phyloP scores from a whole-genome alignment of 306 rosid genomes.

The Cucumis cinereus region DNA sequence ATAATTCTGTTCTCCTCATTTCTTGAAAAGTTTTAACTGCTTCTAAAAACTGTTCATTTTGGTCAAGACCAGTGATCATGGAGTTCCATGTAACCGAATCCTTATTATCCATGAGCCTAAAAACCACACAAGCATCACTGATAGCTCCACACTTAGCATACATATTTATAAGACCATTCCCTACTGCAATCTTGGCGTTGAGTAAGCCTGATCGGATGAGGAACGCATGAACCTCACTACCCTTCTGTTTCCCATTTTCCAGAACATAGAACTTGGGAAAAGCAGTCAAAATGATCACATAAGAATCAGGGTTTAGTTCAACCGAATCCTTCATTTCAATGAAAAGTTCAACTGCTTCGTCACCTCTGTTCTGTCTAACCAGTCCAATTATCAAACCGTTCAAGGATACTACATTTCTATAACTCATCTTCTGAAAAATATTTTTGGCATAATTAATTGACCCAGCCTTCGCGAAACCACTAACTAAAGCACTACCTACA shows the following conservation, averaged over 20 bases:
- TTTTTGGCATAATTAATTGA: constrained; percentile 35
- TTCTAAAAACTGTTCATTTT: constrained; percentile 52
- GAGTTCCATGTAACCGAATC: constrained; percentile 79
- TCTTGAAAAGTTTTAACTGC: constrained; percentile 41
- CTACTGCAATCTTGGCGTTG: constrained; percentile 30
- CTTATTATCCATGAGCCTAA: constrained; percentile 37
- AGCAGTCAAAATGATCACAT: constrained; percentile 57
- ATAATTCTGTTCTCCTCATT: constrained; percentile 51
- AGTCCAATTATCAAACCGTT: constrained; percentile 86
- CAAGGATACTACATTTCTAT: constrained; percentile 64
- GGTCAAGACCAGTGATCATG: constrained; percentile 76
- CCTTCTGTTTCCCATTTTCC: constrained; percentile 56
- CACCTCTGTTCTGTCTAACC: constrained; percentile 66
- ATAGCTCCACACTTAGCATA: constrained; percentile 62
- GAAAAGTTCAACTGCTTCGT: constrained; percentile 64
- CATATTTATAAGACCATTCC: constrained; percentile 77
- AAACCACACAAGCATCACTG: constrained; percentile 46
- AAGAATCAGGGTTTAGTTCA: constrained; percentile 48
- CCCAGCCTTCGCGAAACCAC: constrained; percentile 65
- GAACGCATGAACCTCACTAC: constrained; percentile 63
- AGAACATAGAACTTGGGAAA: constrained; percentile 45
- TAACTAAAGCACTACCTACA: constrained; percentile 82
- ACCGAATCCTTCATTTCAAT: constrained; percentile 45
- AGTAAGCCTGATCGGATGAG: constrained; percentile 30
- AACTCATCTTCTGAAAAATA: constrained; percentile 53